Evolutionary conservation across 108 stramenopile species (phyloP).

Genomic region (Nitzschia putrida): DNA sequence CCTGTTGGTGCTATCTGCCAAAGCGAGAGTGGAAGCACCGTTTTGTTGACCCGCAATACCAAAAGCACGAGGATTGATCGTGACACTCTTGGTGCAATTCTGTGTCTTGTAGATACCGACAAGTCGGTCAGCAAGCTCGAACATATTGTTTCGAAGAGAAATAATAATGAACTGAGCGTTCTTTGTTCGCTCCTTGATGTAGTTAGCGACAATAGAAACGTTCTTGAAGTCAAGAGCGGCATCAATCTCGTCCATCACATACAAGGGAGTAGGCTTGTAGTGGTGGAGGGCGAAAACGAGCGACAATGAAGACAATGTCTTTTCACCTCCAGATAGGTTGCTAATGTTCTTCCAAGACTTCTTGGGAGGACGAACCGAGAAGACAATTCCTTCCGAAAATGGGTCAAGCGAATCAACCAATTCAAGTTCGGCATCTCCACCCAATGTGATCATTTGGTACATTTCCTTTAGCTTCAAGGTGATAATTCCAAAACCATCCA

Average conservation of each 20-base stretch:
- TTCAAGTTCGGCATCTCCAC: constrained; percentile 99
- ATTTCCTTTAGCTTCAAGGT: constrained; percentile 98
- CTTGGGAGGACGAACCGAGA: constrained; percentile 97
- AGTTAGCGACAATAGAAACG: constrained; percentile 98
- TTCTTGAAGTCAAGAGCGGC: constrained; percentile 99
- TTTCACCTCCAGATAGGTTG: constrained; percentile 98
- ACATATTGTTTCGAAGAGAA: constrained; percentile 99
- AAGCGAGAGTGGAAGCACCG: constrained; percentile 1
- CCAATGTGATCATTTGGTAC: constrained; percentile 99
- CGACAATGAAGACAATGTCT: constrained; percentile 96
- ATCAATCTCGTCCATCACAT: constrained; percentile 99
- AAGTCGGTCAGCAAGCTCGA: constrained; percentile 97
- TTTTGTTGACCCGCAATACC: constrained; percentile 20
- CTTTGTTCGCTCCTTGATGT: constrained; percentile 98
- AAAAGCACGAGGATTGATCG: constrained; percentile 85
- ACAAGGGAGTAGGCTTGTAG: constrained; percentile 99
- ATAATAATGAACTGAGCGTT: constrained; percentile 99
- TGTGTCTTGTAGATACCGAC: constrained; percentile 99
- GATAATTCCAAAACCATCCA: constrained; percentile 96
- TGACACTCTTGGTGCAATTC: constrained; percentile 96
- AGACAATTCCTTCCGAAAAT: constrained; percentile 96
- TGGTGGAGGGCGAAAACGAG: constrained; percentile 99
- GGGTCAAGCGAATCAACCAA: constrained; percentile 98
- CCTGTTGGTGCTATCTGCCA: not conserved
- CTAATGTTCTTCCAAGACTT: constrained; percentile 99